Percentiles rank a stretch among this genome's conserved stretches.
Conservation (phyloP, 306 rosid genomes). For the Cyclanthera cordifolia region DNA sequence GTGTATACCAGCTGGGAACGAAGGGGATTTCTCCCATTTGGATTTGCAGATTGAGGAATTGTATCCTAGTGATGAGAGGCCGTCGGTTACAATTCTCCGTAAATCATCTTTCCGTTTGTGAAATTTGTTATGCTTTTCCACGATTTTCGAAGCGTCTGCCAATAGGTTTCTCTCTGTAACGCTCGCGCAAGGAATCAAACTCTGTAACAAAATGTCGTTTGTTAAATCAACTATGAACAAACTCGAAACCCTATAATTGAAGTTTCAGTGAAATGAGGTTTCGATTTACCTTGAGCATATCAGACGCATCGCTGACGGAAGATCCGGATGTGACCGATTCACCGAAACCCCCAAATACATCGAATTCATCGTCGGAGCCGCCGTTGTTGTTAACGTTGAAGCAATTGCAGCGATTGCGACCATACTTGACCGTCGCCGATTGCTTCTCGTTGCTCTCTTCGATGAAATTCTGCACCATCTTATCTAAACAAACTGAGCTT, state of each 20-base stretch:
- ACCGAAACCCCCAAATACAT: slow-evolving; percentile 42
- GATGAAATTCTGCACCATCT: slow-evolving; percentile 86
- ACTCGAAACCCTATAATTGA: not conserved
- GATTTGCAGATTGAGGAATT: slow-evolving; percentile 72
- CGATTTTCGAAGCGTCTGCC: slow-evolving; percentile 76
- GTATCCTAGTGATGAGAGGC: slow-evolving; percentile 61
- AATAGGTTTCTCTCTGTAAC: slow-evolving; percentile 74
- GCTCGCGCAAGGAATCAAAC: slow-evolving; percentile 60
- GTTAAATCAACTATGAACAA: not conserved
- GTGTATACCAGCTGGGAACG: slow-evolving; percentile 62
- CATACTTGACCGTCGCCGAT: slow-evolving; percentile 33
- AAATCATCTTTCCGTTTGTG: slow-evolving; percentile 59
- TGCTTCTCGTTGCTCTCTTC: slow-evolving; percentile 71
- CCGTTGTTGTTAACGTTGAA: slow-evolving; percentile 74
- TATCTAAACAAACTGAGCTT: slow-evolving; percentile 68
- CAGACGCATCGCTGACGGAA: slow-evolving; percentile 45
- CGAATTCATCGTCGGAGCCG: slow-evolving; percentile 84
- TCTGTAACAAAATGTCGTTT: slow-evolving; percentile 25
- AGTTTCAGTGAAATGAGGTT: not conserved
- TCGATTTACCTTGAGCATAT: slow-evolving; percentile 56
- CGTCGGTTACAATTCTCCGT: slow-evolving; percentile 48
- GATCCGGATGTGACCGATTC: slow-evolving; percentile 53
- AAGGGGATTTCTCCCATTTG: slow-evolving; percentile 71
- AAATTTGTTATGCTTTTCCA: slow-evolving; percentile 56
- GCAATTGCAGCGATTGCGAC: slow-evolving; percentile 87